These are phyloP conservation scores for Aureobasidium namibiae DNA, from an alignment of 2,329 filamentous ascomycete genomes.

Conservation along the genomic window DNA sequence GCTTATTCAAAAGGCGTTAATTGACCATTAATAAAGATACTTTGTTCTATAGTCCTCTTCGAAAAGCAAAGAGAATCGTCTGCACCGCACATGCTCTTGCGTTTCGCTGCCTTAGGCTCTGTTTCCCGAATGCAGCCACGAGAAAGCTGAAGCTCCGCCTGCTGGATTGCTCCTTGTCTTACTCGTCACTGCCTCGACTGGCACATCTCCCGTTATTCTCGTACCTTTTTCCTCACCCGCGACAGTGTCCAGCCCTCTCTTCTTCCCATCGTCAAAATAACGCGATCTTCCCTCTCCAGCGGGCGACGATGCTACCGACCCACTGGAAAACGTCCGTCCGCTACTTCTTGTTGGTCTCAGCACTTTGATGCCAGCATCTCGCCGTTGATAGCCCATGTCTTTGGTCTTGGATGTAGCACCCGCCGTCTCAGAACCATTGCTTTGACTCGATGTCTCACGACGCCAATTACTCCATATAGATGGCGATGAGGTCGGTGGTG, in stretches of 20 bases:
- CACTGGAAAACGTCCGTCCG: constrained; percentile 41
- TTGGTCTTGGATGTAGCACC: constrained; percentile 44
- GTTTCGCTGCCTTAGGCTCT: neutral
- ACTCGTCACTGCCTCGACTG: constrained; percentile 13
- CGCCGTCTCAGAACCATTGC: constrained; percentile 40
- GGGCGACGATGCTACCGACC: constrained; percentile 24
- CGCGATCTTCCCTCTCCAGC: constrained; percentile 31
- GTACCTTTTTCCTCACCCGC: constrained; percentile 13
- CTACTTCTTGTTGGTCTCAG: constrained; percentile 66
- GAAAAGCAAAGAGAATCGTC: neutral
- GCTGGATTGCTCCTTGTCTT: constrained; percentile 62
- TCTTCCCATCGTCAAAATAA: constrained; percentile 42
- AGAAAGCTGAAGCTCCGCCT: constrained; percentile 86
- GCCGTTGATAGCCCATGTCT: constrained; percentile 60
- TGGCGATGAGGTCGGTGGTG: constrained; percentile 27
- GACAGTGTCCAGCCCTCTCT: constrained; percentile 7
- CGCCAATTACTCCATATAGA: constrained; percentile 43
- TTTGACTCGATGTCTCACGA: constrained; percentile 28
- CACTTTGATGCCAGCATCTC: constrained; percentile 76
- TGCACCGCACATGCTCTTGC: neutral
- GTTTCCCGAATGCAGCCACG: constrained; percentile 62
- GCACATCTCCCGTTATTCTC: neutral
- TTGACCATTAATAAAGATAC: neutral
- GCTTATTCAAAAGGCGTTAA: neutral
- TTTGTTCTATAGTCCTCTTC: neutral